A percentile compares a stretch with the other conserved stretches of the same genome.
Conservation (phyloP, 768 basidiomycete species). For the Tubosaeta brunneosetosa region DNA sequence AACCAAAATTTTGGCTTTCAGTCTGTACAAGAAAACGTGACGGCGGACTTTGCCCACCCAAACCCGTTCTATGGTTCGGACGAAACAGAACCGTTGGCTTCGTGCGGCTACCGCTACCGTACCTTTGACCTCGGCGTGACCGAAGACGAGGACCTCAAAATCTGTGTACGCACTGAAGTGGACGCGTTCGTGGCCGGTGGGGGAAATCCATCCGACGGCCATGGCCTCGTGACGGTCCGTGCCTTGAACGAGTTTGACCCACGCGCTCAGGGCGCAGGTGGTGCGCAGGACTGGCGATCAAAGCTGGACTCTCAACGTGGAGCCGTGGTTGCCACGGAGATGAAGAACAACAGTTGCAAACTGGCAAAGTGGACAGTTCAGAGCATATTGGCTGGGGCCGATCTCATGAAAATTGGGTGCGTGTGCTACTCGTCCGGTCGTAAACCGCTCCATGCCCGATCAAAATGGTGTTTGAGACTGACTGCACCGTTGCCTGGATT, state of each 20-base stretch:
- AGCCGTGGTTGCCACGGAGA: slow-evolving; percentile 97
- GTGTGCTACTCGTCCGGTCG: slow-evolving; percentile 23
- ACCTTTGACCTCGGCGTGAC: slow-evolving; percentile 88
- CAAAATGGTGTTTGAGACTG: background rate
- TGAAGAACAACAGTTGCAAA: slow-evolving; percentile 99
- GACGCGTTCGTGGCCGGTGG: slow-evolving; percentile 75
- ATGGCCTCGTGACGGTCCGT: slow-evolving; percentile 84
- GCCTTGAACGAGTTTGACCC: slow-evolving; percentile 97
- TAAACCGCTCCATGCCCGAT: background rate
- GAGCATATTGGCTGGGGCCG: slow-evolving; percentile 91
- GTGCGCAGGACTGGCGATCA: slow-evolving; percentile 98
- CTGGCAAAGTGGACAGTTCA: slow-evolving; percentile 97
- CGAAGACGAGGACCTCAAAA: slow-evolving; percentile 86
- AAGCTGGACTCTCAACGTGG: slow-evolving; percentile 95
- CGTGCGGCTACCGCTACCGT: slow-evolving; percentile 94
- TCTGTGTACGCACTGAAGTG: slow-evolving; percentile 94
- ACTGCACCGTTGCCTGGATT: background rate
- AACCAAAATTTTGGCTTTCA: slow-evolving; percentile 99
- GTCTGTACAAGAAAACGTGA: slow-evolving; percentile 71
- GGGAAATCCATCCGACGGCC: slow-evolving; percentile 61
- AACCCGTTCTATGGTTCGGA: slow-evolving; percentile 96
- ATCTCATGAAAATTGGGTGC: slow-evolving; percentile 95
- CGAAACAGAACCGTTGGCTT: slow-evolving; percentile 92
- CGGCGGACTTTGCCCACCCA: slow-evolving; percentile 74
- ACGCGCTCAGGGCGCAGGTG: slow-evolving; percentile 82